These are phyloP conservation scores for Filobasidium uniguttulatum DNA, from an alignment of 1,284 basidiomycete species.

Conservation along the genomic window DNA sequence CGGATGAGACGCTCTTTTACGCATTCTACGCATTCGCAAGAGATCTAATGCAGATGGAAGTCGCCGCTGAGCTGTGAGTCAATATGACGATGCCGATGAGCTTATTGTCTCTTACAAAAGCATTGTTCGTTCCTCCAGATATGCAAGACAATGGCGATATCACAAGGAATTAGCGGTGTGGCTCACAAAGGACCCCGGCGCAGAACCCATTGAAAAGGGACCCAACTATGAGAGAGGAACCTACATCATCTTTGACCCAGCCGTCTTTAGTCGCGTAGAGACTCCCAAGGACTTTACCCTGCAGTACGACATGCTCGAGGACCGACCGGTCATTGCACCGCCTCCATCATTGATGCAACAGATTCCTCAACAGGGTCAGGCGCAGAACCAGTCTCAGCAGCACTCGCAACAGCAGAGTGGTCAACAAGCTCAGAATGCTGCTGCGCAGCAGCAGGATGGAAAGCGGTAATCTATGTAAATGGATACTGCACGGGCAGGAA, in stretches of 20 bases:
- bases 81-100: neutral
- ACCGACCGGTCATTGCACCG: constrained; percentile 15
- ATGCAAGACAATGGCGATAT: constrained; percentile 93
- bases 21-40: constrained; percentile 94
- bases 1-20: constrained; percentile 95
- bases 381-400: constrained; percentile 8
- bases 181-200: constrained; percentile 68
- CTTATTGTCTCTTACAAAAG: neutral
- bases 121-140: constrained; percentile 41
- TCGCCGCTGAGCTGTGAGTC: constrained; percentile 85
- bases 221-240: constrained; percentile 27
- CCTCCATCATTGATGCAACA: constrained; percentile 5
- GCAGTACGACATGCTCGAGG: constrained; percentile 23
- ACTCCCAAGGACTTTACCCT: constrained; percentile 31
- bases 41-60: constrained; percentile 76
- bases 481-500: no score
- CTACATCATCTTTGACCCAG: constrained; percentile 34
- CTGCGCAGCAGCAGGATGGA: neutral
- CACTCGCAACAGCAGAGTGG: constrained; percentile 14
- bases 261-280: constrained; percentile 25
- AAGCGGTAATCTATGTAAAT: no score
- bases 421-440: neutral
- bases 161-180: constrained; percentile 90
- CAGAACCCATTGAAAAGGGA: constrained; percentile 24
- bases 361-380: constrained; percentile 5